These are phyloP conservation scores for Thymus quinquecostatus DNA, from an alignment of 257 asterid species.

Conservation along the genomic window DNA sequence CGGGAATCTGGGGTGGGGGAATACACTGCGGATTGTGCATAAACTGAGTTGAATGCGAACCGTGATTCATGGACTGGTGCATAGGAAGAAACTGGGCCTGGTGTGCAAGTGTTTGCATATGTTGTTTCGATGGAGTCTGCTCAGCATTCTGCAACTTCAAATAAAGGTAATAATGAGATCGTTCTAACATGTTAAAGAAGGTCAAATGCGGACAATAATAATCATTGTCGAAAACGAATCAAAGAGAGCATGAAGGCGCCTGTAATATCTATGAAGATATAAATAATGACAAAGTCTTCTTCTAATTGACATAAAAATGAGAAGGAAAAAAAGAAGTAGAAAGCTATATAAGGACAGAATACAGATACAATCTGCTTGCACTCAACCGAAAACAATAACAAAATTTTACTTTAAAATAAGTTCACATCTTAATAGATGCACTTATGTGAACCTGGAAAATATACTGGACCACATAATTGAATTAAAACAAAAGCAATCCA, in stretches of 20 bases:
- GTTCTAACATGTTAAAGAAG: conserved; percentile 6
- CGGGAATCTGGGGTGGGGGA: conserved; percentile 74
- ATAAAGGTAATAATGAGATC: conserved; percentile 6
- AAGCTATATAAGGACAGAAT: too few relatives aligned
- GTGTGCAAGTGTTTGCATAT: conserved; percentile 61
- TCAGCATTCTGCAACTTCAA: conserved; percentile 50
- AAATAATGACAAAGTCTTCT: not conserved
- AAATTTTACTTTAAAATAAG: too few relatives aligned
- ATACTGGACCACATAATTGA: too few relatives aligned
- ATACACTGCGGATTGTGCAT: conserved; percentile 75
- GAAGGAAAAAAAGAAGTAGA: too few relatives aligned
- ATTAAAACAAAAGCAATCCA: too few relatives aligned
- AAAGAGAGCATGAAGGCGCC: conserved; percentile 2
- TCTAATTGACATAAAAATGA: not conserved
- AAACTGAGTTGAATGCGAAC: conserved; percentile 61
- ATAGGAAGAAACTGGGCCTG: conserved; percentile 70
- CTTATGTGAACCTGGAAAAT: too few relatives aligned
- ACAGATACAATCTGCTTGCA: too few relatives aligned
- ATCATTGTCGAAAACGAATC: conserved; percentile 6
- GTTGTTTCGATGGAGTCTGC: conserved; percentile 69
- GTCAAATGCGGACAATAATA: not conserved
- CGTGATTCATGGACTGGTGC: conserved; percentile 68
- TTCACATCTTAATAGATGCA: too few relatives aligned
- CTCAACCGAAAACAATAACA: too few relatives aligned
- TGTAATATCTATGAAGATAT: not conserved